Base-by-base conservation (phyloP, 768 basidiomycete species). In the Tulasnella sp. region DNA sequence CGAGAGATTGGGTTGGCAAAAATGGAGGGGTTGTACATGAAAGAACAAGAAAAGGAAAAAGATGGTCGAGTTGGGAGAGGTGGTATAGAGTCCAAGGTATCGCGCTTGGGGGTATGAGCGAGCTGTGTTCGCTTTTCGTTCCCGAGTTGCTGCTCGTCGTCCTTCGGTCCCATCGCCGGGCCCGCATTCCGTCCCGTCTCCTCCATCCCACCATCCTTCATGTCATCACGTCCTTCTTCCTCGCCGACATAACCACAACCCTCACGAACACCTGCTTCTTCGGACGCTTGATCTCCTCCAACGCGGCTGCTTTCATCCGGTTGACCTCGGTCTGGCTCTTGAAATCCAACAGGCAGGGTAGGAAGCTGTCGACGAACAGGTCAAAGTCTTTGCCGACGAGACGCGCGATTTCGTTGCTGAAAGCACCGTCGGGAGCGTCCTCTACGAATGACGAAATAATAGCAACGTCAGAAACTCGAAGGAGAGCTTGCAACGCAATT, bases 371-470 rank as follows among this genome's bases (percentile, higher is more conserved):
- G 19, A 76, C 19, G 75, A 5, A 76, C 39, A n/a, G 36, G 58
- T 76, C 25, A 15, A 68, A 76, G 34, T 76, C 64, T 11, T 36
- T 42, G 36, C 39, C n/a, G 14, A 76, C 34, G 36, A 40, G 25
- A n/a, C 67, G 37, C 2, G 39, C 75, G 38, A 76, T 39, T 31
- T 76, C 75, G 38, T 76, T 76, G 58, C 67, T 39, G 17, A 68
- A 40, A n/a, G 68, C 40, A 14, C 39, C 67, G n/a, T 76, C 68
- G 34, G n/a, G 38, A 5, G 36, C 31, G 39, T 34, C 67, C n/a
- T 45, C 68, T 76, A 25, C n/a, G n/a, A 5, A 39, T 14, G 7
- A 25, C 34, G 42, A 42, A n/a, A 64, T 7, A 17, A 64, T 36
- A 64, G 42, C n/a, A 67, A 11, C 17, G 37, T 68, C 36, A 75